Percentiles rank a stretch among this genome's conserved stretches.
Conservation (phyloP, 1,284 basidiomycete species). For the Sporisorium sorghi region DNA sequence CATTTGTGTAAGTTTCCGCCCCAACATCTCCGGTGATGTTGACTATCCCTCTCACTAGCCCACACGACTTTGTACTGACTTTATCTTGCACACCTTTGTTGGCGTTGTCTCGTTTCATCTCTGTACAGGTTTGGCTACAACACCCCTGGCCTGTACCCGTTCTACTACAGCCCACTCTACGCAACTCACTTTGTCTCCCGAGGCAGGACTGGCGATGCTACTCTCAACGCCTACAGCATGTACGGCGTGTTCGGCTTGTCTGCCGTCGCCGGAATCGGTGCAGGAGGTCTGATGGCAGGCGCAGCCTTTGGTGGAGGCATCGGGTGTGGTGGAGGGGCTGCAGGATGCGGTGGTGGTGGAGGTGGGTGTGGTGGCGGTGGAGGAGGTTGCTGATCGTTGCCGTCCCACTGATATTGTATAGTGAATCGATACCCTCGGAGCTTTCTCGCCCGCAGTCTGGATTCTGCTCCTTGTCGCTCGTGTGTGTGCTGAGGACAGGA, state of each 20-base stretch:
- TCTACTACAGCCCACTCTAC: constrained; percentile 41
- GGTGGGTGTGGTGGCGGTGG: constrained; percentile 29
- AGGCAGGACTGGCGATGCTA: constrained; percentile 25
- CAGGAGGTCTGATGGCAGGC: constrained; percentile 16
- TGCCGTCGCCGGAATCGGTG: constrained; percentile 22
- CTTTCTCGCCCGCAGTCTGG: background rate
- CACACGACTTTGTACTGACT: constrained; percentile 3
- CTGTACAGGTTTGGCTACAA: constrained; percentile 36
- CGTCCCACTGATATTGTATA: background rate
- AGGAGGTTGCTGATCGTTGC: constrained; percentile 1
- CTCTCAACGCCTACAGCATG: constrained; percentile 31
- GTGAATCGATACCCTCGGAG: background rate
- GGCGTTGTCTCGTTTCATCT: background rate
- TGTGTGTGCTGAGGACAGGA: too few relatives aligned
- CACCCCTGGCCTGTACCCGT: constrained; percentile 44
- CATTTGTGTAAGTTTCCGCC: constrained; percentile 48
- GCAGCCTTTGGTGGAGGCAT: constrained; percentile 5
- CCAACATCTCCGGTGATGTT: too few relatives aligned
- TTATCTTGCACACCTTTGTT: background rate
- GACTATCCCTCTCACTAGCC: background rate
- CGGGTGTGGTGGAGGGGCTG: constrained; percentile 20
- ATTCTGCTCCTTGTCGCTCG: background rate
- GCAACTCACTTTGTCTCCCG: constrained; percentile 28
- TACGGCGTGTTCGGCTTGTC: constrained; percentile 39
- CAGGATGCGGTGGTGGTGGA: constrained; percentile 15